Conservation (phyloP, 768 basidiomycete genomes). For the Pisolithus marmoratus region DNA sequence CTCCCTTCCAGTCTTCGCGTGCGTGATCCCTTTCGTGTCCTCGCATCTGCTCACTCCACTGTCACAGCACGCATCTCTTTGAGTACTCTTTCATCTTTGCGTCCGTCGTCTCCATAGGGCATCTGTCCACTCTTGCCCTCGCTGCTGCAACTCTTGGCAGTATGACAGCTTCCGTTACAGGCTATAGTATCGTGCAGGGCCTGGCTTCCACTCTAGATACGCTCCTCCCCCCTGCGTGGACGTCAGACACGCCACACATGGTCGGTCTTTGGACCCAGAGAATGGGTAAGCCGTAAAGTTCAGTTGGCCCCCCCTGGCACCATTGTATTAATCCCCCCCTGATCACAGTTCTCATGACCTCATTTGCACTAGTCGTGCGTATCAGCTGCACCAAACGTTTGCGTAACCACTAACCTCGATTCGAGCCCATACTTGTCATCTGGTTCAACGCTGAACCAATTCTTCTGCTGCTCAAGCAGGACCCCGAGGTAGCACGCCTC, state of each 20-base stretch:
- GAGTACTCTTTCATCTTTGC: constrained; percentile 85
- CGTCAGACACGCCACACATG: constrained; percentile 73
- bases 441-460: constrained; percentile 85
- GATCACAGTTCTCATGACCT: constrained; percentile 54
- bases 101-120: constrained; percentile 84
- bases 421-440: constrained; percentile 50
- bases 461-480: constrained; percentile 70
- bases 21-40: constrained; percentile 17
- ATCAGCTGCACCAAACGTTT: not conserved
- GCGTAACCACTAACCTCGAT: not conserved
- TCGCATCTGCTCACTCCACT: not conserved
- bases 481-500: constrained; percentile 75
- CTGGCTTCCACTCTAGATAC: constrained; percentile 86
- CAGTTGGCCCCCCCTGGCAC: not conserved
- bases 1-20: constrained; percentile 71
- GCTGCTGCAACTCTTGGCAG: constrained; percentile 75
- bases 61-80: constrained; percentile 61
- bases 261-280: constrained; percentile 91
- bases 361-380: constrained; percentile 54
- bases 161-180: constrained; percentile 61
- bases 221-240: constrained; percentile 92
- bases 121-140: constrained; percentile 83
- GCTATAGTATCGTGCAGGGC: constrained; percentile 69
- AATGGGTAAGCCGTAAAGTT: constrained; percentile 52
- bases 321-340: constrained; percentile 5